phyloP scores from a whole-genome alignment of 768 basidiomycete species.

The Psilocybe subaeruginosa region DNA sequence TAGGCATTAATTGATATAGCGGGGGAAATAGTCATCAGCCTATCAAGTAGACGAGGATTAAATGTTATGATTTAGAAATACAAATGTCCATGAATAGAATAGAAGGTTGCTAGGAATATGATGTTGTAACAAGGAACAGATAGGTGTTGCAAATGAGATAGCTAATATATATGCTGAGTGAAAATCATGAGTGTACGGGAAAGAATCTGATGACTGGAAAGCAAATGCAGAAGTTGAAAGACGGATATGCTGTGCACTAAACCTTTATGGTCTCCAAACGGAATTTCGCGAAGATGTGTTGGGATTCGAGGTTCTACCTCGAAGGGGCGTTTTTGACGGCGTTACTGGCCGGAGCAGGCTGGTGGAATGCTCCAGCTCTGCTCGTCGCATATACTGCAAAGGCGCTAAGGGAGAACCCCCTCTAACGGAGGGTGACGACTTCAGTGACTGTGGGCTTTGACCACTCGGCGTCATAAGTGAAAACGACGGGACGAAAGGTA shows the following conservation, averaged over 20 bases:
- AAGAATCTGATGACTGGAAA: conserved; percentile 11
- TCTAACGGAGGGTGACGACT: conserved; percentile 54
- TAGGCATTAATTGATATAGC: conserved; percentile 10
- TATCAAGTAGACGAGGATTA: conserved; percentile 5
- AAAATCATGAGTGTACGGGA: conserved; percentile 7
- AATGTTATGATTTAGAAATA: not conserved
- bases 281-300: conserved; percentile 54
- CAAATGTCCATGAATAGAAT: conserved; percentile 20
- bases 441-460: conserved; percentile 52
- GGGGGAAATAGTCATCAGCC: not conserved
- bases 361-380: conserved; percentile 53
- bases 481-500: conserved; percentile 65
- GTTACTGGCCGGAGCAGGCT: conserved; percentile 56
- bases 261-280: conserved; percentile 65
- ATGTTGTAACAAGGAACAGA: conserved; percentile 11
- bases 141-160: conserved; percentile 22
- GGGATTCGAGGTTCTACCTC: conserved; percentile 42
- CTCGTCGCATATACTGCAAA: conserved; percentile 84
- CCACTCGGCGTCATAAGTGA: conserved; percentile 61
- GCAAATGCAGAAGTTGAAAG: not conserved
- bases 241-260: not conserved
- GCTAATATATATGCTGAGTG: conserved; percentile 3
- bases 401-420: conserved; percentile 74
- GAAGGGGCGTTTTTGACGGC: conserved; percentile 62
- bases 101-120: conserved; percentile 16